Conservation (phyloP, 202 grass and related monocot genomes). For the Setaria viridis region DNA sequence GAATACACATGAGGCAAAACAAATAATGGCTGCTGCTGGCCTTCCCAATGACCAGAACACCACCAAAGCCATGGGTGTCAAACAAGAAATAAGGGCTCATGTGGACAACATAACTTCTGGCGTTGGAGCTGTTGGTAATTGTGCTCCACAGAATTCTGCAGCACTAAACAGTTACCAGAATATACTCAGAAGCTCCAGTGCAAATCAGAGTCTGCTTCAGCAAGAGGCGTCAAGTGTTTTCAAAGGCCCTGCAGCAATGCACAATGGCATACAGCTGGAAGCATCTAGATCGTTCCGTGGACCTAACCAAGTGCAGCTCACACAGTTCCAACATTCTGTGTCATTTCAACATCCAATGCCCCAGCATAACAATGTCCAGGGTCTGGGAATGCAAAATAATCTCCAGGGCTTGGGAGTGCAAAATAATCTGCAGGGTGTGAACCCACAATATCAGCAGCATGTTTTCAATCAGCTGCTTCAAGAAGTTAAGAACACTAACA, state of each 20-base stretch:
- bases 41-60: slow-evolving; percentile 55
- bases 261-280: slow-evolving; percentile 56
- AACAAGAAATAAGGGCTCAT: slow-evolving; percentile 59
- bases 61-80: slow-evolving; percentile 51
- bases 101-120: slow-evolving; percentile 34
- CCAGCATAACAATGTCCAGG: slow-evolving; percentile 58
- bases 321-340: slow-evolving; percentile 51
- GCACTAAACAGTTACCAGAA: slow-evolving; percentile 72
- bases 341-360: slow-evolving; percentile 50
- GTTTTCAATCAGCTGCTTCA: slow-evolving; percentile 85
- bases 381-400: slow-evolving; percentile 52
- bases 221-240: slow-evolving; percentile 68
- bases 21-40: slow-evolving; percentile 45
- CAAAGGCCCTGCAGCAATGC: slow-evolving; percentile 50
- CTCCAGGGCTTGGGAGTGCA: slow-evolving; percentile 53
- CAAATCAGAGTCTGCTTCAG: slow-evolving; percentile 62
- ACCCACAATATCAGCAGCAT: slow-evolving; percentile 74
- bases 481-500: slow-evolving; percentile 69
- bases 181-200: slow-evolving; percentile 61
- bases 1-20: slow-evolving; percentile 63
- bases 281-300: slow-evolving; percentile 47
- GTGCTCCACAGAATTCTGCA: slow-evolving; percentile 52
- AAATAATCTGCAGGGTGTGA: slow-evolving; percentile 48
- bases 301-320: slow-evolving; percentile 47
- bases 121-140: slow-evolving; percentile 43